Conservation (phyloP, 805 yeast genomes). For the Naumovozyma dairenensis region DNA sequence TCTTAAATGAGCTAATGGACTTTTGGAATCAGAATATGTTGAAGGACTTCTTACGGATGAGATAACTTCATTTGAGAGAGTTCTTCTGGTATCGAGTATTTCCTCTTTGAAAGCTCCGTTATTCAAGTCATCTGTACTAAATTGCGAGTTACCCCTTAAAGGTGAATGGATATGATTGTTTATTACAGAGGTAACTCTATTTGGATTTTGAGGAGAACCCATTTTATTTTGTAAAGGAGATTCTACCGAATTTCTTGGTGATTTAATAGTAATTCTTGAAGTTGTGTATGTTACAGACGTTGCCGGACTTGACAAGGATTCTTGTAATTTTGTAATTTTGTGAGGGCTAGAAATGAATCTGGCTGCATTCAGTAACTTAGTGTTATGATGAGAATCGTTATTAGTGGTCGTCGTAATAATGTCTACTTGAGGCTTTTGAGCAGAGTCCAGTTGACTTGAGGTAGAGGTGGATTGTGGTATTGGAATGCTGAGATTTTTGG, state of each 20-base stretch:
- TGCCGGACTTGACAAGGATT: conserved; percentile 28
- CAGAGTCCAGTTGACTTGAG: too few species aligned
- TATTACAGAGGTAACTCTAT: conserved; percentile 26
- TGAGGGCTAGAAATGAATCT: too few species aligned
- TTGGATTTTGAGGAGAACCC: conserved; percentile 17
- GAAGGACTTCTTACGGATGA: too few species aligned
- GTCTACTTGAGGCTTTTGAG: too few species aligned
- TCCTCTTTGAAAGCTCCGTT: not conserved
- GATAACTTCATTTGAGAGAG: too few species aligned
- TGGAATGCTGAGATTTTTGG: conserved; percentile 13
- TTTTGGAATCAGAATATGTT: too few species aligned
- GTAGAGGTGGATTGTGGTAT: conserved; percentile 4
- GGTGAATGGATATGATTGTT: conserved; percentile 29
- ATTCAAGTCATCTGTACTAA: not conserved
- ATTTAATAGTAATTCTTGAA: conserved; percentile 28
- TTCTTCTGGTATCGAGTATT: not conserved
- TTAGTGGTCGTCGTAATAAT: too few species aligned
- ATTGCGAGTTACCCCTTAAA: conserved; percentile 8
- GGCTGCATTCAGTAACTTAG: too few species aligned
- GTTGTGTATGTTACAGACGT: conserved; percentile 29
- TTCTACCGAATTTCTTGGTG: conserved; percentile 15
- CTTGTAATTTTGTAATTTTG: too few species aligned
- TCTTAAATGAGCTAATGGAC: conserved; percentile 3
- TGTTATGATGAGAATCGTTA: too few species aligned
- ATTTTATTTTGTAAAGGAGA: conserved; percentile 10